Evolutionary conservation across 2,329 filamentous ascomycete species (phyloP).

Genomic region (Iodosphaeria phyllophila): DNA sequence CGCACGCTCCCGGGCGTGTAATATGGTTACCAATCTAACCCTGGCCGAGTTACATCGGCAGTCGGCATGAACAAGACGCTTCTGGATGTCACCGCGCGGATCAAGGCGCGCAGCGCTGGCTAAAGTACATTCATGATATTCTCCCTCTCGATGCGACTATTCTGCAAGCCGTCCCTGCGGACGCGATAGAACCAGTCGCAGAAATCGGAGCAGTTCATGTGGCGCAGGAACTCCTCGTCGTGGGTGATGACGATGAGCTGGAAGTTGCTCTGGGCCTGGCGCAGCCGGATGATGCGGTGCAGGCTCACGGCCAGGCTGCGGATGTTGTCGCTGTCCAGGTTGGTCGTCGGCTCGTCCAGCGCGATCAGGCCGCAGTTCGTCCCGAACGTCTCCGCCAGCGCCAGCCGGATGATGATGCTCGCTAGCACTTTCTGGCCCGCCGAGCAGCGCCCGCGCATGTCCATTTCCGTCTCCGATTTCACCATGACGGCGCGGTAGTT

Average conservation of each 20-base stretch:
- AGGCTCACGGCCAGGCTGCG: slow-evolving; percentile 69
- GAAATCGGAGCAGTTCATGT: slow-evolving; percentile 90
- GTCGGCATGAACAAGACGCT: no score
- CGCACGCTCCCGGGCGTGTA: no score
- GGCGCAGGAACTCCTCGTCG: slow-evolving; percentile 84
- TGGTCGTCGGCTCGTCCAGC: slow-evolving; percentile 93
- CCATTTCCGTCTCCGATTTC: slow-evolving; percentile 94
- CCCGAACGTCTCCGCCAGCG: slow-evolving; percentile 90
- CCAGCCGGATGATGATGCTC: slow-evolving; percentile 91
- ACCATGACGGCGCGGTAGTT: slow-evolving; percentile 98
- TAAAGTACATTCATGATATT: slow-evolving; percentile 32
- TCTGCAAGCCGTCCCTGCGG: slow-evolving; percentile 64
- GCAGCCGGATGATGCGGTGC: slow-evolving; percentile 68
- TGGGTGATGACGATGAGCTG: slow-evolving; percentile 98
- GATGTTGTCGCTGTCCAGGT: slow-evolving; percentile 91
- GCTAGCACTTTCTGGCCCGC: slow-evolving; percentile 94
- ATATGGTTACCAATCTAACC: no score
- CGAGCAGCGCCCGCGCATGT: slow-evolving; percentile 95
- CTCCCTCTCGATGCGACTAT: slow-evolving; percentile 65
- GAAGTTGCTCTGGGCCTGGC: slow-evolving; percentile 80
- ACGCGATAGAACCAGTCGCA: slow-evolving; percentile 85
- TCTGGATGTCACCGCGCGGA: no score
- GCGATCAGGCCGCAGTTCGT: slow-evolving; percentile 92
- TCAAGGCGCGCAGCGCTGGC: no score
- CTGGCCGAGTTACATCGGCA: no score